A percentile compares a stretch with the other conserved stretches of the same genome.
Conservation (phyloP, 768 basidiomycete species). For the Trametes villosa region DNA sequence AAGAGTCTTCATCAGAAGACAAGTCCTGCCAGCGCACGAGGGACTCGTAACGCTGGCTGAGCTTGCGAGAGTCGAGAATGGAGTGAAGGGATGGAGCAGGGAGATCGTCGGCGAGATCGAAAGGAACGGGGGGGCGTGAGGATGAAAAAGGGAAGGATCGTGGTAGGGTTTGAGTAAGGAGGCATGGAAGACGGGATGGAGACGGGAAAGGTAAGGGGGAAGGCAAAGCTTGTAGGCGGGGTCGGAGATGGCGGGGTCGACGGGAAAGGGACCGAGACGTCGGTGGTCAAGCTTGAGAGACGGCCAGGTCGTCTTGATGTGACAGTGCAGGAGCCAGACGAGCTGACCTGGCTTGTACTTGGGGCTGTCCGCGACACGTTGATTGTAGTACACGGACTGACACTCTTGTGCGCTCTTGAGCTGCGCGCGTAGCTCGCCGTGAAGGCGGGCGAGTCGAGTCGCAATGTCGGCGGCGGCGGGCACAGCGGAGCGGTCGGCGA, state of each 20-base stretch:
- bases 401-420: constrained; percentile 36
- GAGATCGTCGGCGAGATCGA: constrained; percentile 11
- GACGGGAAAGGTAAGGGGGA: constrained; percentile 35
- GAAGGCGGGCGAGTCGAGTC: constrained; percentile 35
- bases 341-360: constrained; percentile 36
- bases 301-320: constrained; percentile 39
- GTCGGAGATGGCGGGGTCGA: not conserved
- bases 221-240: constrained; percentile 36
- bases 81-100: constrained; percentile 17
- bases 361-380: constrained; percentile 31
- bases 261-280: not conserved
- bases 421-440: constrained; percentile 39
- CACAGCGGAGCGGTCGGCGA: constrained; percentile 34
- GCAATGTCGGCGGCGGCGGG: constrained; percentile 39
- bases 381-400: constrained; percentile 36
- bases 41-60: constrained; percentile 42
- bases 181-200: constrained; percentile 46
- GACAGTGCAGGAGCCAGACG: constrained; percentile 36
- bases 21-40: constrained; percentile 35
- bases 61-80: constrained; percentile 39
- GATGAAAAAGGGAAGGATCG: constrained; percentile 39
- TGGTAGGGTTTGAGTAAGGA: constrained; percentile 36
- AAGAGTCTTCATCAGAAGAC: constrained; percentile 37
- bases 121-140: constrained; percentile 26
- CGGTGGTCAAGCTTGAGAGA: constrained; percentile 40